Base-by-base conservation (phyloP, 257 asterid genomes). In the Primulina eburnea region DNA sequence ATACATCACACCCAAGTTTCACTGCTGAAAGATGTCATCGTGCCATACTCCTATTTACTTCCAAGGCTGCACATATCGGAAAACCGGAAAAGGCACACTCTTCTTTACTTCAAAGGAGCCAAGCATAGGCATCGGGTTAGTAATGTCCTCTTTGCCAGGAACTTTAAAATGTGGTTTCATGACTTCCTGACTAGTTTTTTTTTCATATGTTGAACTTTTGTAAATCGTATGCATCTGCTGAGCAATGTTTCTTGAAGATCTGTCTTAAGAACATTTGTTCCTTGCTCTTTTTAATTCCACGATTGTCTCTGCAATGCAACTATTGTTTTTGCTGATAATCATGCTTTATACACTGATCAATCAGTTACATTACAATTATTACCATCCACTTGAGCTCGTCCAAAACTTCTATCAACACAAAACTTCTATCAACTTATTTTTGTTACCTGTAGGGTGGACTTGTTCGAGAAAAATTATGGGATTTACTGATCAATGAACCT, bases 31-130 rank as follows among this genome's bases (percentile, higher is more conserved):
- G 98, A 92, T 80, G 93, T 92, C 33, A 88, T 92, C 1, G 90
- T 90, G 59, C 98, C 98, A 0, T 92, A 92, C 78, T 88, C 98
- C 6, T 88, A 90, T 82, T 80, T 92, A 62, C 97, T 92, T 16
- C 98, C 98, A 14, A 83, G 86, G 76, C 75, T 90, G 78, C 64
- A 63, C 67, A 71, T 90, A 57, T 82, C 88, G 10, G 75, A 86
- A 74, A 86, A 90, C 82, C 71, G 59, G 82, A 83, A 82, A 21
- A 79, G 97, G 4, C 72, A 21, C 69, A 85, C 85, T 53, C 90
- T 92, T 80, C 90, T 92, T 73, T 92, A 92, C 86, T 92, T 92
- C 83, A 92, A 90, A 84, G 97, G 97, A 80, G 97, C 97, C 69
- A 92, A 92, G 76, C 98, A 90, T 43, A 83, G 98, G 80, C 98